Evolutionary conservation across 2,329 filamentous ascomycete species (phyloP).

Genomic region (Phialophora chinensis): DNA sequence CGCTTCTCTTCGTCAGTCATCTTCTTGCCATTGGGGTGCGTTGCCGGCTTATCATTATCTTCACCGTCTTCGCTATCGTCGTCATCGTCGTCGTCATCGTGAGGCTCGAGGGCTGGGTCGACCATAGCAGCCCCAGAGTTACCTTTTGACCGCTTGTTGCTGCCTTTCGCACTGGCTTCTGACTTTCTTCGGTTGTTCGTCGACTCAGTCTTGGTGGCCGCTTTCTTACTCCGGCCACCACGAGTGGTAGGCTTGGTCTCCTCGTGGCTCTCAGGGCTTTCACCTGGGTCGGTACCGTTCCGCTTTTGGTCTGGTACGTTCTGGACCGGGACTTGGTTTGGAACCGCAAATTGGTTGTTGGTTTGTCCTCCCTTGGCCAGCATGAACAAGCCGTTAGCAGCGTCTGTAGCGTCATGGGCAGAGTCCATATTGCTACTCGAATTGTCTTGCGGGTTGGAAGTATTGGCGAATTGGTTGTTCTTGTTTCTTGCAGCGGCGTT

Average conservation of each 20-base stretch:
- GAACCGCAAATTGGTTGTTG: constrained; percentile 59
- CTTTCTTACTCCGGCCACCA: constrained; percentile 71
- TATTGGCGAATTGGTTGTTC: constrained; percentile 54
- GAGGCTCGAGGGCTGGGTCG: constrained; percentile 50
- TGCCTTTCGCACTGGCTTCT: constrained; percentile 67
- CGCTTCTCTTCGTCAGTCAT: constrained; percentile 99
- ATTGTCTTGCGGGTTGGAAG: constrained; percentile 52
- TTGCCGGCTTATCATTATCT: constrained; percentile 47
- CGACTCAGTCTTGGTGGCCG: constrained; percentile 50
- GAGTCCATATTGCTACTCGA: constrained; percentile 59
- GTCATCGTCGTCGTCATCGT: constrained; percentile 61
- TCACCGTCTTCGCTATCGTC: constrained; percentile 65
- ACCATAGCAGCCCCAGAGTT: constrained; percentile 53
- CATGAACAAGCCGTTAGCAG: constrained; percentile 91
- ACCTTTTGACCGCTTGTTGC: constrained; percentile 75
- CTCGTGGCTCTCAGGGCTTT: constrained; percentile 75
- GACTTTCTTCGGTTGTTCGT: constrained; percentile 78
- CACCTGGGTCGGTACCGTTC: constrained; percentile 54
- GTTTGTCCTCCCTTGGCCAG: constrained; percentile 71
- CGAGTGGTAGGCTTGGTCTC: constrained; percentile 66
- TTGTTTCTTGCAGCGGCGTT: constrained; percentile 74
- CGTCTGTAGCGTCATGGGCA: constrained; percentile 88
- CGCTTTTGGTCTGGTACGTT: constrained; percentile 52
- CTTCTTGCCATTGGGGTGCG: constrained; percentile 65
- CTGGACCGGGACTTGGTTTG: constrained; percentile 53